Percentiles rank a stretch among this genome's conserved stretches.
phyloP scores from a whole-genome alignment of 2,329 filamentous ascomycete genomes.

The Fusarium graminum region DNA sequence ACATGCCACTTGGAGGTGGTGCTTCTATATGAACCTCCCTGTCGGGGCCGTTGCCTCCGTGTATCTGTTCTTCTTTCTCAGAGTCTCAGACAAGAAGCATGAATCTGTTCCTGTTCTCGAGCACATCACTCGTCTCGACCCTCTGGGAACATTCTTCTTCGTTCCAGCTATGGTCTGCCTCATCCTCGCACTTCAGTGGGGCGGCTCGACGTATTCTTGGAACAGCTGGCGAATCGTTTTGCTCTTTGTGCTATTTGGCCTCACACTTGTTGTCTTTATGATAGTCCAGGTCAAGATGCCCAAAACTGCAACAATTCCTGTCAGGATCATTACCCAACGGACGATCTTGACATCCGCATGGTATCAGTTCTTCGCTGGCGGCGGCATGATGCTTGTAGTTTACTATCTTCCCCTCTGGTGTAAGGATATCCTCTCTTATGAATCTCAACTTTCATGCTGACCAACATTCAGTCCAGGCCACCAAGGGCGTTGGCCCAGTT shows the following conservation, averaged over 20 bases:
- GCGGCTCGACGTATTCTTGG: constrained; percentile 67
- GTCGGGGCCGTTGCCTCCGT: constrained; percentile 65
- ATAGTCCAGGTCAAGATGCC: constrained; percentile 66
- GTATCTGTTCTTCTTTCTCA: constrained; percentile 64
- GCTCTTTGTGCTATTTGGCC: constrained; percentile 65
- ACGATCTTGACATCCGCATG: constrained; percentile 64
- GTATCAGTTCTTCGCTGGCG: constrained; percentile 62
- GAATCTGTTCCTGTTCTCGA: constrained; percentile 53
- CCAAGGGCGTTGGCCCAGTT: constrained; percentile 64
- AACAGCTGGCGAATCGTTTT: constrained; percentile 64
- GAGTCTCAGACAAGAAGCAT: constrained; percentile 54
- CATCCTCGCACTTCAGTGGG: constrained; percentile 74
- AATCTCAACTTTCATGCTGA: constrained; percentile 28
- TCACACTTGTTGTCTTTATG: constrained; percentile 62
- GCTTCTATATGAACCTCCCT: constrained; percentile 71
- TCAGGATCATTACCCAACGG: constrained; percentile 66
- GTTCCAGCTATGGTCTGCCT: constrained; percentile 71
- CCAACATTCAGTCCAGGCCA: constrained; percentile 64
- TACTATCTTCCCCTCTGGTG: constrained; percentile 69
- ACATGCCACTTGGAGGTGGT: constrained; percentile 66
- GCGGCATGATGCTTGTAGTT: constrained; percentile 66
- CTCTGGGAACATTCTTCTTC: constrained; percentile 70
- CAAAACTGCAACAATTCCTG: constrained; percentile 69
- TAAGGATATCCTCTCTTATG: constrained; percentile 51
- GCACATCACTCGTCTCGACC: constrained; percentile 68